Evolutionary conservation across 2,329 filamentous ascomycete species (phyloP).

Genomic region (Cladosporium sp.): DNA sequence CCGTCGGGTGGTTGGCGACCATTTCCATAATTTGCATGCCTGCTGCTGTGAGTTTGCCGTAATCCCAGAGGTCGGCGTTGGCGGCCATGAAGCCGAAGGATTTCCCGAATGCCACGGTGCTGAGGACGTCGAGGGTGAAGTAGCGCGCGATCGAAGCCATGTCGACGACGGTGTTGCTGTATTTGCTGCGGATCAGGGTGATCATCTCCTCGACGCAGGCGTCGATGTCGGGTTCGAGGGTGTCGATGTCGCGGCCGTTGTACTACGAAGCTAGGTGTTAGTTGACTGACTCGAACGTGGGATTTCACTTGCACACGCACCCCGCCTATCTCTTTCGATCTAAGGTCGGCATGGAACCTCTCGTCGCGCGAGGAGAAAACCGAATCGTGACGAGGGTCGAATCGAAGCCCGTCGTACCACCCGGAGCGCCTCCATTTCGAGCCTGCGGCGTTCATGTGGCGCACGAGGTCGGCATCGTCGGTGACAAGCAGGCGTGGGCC

Average conservation of each 20-base stretch:
- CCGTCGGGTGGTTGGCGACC: slow-evolving; percentile 20
- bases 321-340: slow-evolving; percentile 50
- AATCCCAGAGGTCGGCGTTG: slow-evolving; percentile 42
- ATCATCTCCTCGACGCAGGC: slow-evolving; percentile 44
- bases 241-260: slow-evolving; percentile 52
- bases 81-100: slow-evolving; percentile 49
- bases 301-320: slow-evolving; percentile 30
- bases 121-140: slow-evolving; percentile 56
- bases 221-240: slow-evolving; percentile 49
- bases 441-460: slow-evolving; percentile 39
- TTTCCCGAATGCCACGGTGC: slow-evolving; percentile 49
- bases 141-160: slow-evolving; percentile 47
- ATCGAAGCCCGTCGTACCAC: slow-evolving; percentile 48
- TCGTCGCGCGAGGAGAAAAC: slow-evolving; percentile 51
- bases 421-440: slow-evolving; percentile 28
- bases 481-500: slow-evolving; percentile 49
- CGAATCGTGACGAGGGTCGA: slow-evolving; percentile 53
- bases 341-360: slow-evolving; percentile 42
- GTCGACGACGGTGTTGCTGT: slow-evolving; percentile 44
- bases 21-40: slow-evolving; percentile 23
- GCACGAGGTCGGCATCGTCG: slow-evolving; percentile 46
- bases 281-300: slow-evolving; percentile 5
- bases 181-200: slow-evolving; percentile 47
- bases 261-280: slow-evolving; percentile 38
- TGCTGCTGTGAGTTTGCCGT: slow-evolving; percentile 16